These are phyloP conservation scores for Forsythia suspensa DNA, from an alignment of 257 asterid genomes.

Conservation along the genomic window DNA sequence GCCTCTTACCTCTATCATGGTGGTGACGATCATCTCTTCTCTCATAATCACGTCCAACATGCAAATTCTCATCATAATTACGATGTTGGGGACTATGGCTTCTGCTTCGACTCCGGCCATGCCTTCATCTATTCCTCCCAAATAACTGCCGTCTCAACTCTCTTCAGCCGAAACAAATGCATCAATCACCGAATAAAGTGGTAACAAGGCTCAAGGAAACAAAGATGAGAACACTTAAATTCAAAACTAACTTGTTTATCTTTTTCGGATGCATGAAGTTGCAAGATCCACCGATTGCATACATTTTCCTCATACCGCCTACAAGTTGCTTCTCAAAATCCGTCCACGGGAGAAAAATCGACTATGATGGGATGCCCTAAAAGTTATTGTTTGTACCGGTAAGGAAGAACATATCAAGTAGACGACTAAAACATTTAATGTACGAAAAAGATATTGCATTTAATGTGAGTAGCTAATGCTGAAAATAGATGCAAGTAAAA, in stretches of 20 bases:
- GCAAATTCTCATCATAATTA: constrained; percentile 49
- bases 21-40: constrained; percentile 65
- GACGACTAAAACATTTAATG: not conserved
- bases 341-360: constrained; percentile 90
- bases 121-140: constrained; percentile 57
- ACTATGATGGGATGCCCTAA: constrained; percentile 80
- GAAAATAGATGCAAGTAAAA: not conserved
- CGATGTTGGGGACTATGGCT: constrained; percentile 70
- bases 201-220: too few relatives aligned
- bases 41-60: constrained; percentile 51
- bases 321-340: constrained; percentile 89
- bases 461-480: not conserved
- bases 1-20: constrained; percentile 62
- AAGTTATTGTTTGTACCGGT: constrained; percentile 44
- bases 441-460: not conserved
- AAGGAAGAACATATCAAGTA: not conserved
- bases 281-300: constrained; percentile 89
- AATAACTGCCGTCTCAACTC: constrained; percentile 76
- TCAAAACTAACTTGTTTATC: constrained; percentile 61
- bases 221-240: not conserved
- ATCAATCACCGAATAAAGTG: too few relatives aligned
- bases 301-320: constrained; percentile 89
- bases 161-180: constrained; percentile 22
- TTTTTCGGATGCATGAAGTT: constrained; percentile 92
- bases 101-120: constrained; percentile 69